Conservation (phyloP, 305 asterid species). For the Andrographis paniculata region DNA sequence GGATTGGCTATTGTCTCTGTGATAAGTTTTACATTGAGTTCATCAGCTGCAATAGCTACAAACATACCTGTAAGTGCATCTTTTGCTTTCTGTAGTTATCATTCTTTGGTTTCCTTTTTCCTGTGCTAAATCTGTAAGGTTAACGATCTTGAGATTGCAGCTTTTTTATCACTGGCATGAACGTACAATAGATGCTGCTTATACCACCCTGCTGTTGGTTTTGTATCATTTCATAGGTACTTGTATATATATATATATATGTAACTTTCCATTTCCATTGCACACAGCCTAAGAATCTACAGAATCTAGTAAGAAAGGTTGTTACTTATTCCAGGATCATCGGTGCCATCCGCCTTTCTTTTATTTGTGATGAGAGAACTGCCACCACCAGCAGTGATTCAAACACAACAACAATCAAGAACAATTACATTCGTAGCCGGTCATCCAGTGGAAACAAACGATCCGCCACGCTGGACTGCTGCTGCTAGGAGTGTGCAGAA, state of each 20-base stretch:
- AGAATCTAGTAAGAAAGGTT: neutral
- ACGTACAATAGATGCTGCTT: constrained; percentile 20
- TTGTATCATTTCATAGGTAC: constrained; percentile 45
- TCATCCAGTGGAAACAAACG: constrained; percentile 31
- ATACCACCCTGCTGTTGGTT: constrained; percentile 34
- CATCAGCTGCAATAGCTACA: constrained; percentile 55
- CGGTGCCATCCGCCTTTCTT: constrained; percentile 79
- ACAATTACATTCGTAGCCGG: constrained; percentile 64
- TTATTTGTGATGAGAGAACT: constrained; percentile 90
- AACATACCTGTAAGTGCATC: constrained; percentile 66
- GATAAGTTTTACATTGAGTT: constrained; percentile 74
- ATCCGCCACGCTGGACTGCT: constrained; percentile 56
- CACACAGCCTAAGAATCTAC: neutral
- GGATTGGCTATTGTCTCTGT: constrained; percentile 82
- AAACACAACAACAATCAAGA: constrained; percentile 51
- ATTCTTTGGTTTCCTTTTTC: constrained; percentile 10
- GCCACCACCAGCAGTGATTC: constrained; percentile 51
- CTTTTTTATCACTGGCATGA: constrained; percentile 40
- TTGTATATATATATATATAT: neutral
- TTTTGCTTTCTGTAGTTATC: constrained; percentile 10
- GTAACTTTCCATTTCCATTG: neutral
- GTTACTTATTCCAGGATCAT: constrained; percentile 49
- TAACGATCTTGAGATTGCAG: constrained; percentile 25
- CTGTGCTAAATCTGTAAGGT: constrained; percentile 3
- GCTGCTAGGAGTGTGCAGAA: constrained; percentile 41